phyloP scores from a whole-genome alignment of 495 filamentous ascomycete species.

The Xanthoparmelia taractica region DNA sequence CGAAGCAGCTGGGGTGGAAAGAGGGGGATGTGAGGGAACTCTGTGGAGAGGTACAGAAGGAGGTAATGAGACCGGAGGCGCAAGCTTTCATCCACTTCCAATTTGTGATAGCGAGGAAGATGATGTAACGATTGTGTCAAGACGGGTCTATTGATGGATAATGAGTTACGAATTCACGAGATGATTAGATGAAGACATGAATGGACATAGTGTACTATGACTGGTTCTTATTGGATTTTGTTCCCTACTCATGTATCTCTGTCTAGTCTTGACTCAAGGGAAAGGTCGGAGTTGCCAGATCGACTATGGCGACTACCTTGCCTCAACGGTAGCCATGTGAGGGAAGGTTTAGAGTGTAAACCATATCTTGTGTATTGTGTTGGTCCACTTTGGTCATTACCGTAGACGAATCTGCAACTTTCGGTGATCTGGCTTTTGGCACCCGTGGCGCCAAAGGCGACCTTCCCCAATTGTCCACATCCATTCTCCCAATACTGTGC shows the following conservation, averaged over 20 bases:
- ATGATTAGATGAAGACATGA: not conserved
- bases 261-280: not conserved
- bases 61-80: constrained; percentile 41
- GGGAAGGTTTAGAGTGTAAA: not conserved
- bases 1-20: constrained; percentile 50
- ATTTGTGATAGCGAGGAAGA: constrained; percentile 50
- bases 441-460: not conserved
- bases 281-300: not conserved
- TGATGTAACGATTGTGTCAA: constrained; percentile 8
- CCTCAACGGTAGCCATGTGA: not conserved
- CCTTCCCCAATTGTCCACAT: not conserved
- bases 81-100: constrained; percentile 41
- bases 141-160: constrained; percentile 3
- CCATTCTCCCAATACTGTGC: not conserved
- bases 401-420: constrained; percentile 1
- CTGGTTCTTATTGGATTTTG: not conserved
- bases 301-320: not conserved
- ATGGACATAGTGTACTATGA: not conserved
- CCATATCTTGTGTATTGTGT: not conserved
- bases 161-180: constrained; percentile 2
- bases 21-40: constrained; percentile 46
- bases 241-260: not conserved
- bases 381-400: not conserved
- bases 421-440: not conserved
- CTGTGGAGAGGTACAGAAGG: constrained; percentile 46